Conservation (phyloP, 208 protist genomes). For the Blastocrithidia nonstop region DNA sequence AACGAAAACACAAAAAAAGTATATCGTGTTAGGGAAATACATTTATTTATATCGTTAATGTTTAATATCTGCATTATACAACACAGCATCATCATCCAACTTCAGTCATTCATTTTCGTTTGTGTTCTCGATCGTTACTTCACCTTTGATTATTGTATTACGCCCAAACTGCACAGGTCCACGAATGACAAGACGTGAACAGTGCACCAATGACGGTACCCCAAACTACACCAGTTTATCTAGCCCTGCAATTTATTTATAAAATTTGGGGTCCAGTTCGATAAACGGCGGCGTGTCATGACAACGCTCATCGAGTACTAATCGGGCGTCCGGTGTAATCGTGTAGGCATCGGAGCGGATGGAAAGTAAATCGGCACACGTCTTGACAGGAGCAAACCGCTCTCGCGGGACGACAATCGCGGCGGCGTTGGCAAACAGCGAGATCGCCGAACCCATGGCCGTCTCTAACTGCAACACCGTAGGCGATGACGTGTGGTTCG, state of each 20-base stretch:
- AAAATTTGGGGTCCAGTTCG: slow-evolving; percentile 48
- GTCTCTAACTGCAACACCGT: slow-evolving; percentile 81
- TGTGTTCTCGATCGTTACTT: slow-evolving; percentile 46
- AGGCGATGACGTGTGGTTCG: slow-evolving; percentile 29
- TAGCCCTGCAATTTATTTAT: slow-evolving; percentile 65
- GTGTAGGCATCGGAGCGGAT: slow-evolving; percentile 91
- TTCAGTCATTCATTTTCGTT: slow-evolving; percentile 5
- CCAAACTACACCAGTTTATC: slow-evolving; percentile 25
- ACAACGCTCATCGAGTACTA: slow-evolving; percentile 32
- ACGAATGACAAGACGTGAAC: slow-evolving; percentile 31
- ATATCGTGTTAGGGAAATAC: slow-evolving; percentile 1
- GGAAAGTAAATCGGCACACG: slow-evolving; percentile 92
- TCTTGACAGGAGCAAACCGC: slow-evolving; percentile 98
- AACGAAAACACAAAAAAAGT: background rate
- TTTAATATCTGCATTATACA: background rate
- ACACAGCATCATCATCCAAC: too few species aligned
- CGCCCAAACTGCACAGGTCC: slow-evolving; percentile 40
- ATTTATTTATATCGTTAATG: slow-evolving; percentile 1
- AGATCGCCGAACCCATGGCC: slow-evolving; percentile 93
- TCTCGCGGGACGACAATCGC: slow-evolving; percentile 90
- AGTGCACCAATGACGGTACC: slow-evolving; percentile 57
- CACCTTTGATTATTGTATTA: slow-evolving; percentile 36
- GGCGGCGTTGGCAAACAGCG: slow-evolving; percentile 60
- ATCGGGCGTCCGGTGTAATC: slow-evolving; percentile 40
- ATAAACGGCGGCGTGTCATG: slow-evolving; percentile 39